Base-by-base conservation (phyloP, 805 yeast genomes). In the Candida ascalaphidarum region DNA sequence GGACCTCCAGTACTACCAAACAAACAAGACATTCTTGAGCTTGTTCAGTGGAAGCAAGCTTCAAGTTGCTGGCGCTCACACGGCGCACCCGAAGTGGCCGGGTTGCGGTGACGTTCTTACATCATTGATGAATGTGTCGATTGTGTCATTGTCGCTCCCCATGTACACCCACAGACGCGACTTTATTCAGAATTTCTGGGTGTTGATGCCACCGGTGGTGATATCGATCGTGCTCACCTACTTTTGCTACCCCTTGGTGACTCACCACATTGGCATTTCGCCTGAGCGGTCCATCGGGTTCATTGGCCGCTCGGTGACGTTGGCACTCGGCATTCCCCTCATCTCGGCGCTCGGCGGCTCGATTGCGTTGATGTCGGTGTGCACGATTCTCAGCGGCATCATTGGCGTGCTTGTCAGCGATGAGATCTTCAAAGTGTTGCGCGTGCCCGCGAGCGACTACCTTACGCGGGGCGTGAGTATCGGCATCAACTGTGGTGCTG, bases 401-500 rank as follows among this genome's bases (percentile, higher is more conserved):
- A 50, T 78, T 22, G 92, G 92, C 2, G 89, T 80, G 0, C 50
- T 82, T 22, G 56, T 74, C 17, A 81, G 80, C 5, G 83, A 78
- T 27, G 31, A 40, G 11, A 62, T 73, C 17, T 64, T 69, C 34
- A 50, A 70, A 31, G 42, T 75, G 8, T 45, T 80, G 17, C 46
- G 77, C 21, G 62, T 82, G 5, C 61, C 72, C 5, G 63, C 66
- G 17, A 68, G 71, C 40, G 92, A 82, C 46, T 81, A 70, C 44
- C 77, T 82, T 6, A 77, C 85, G 0, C 54, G 86, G 36, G 94
- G 94, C 3, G 73, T 81, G 12, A 75, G 85, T 1, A 53, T 81
- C 27, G 94, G 94, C 4, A 67, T 79, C 28, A 79, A 78, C 44
- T 80, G 88, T 44, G 84, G 88, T 7, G 94, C 94, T 1, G 79